phyloP scores from a whole-genome alignment of 192 early-diverging fungal genomes.

The Coemansia sp. region DNA sequence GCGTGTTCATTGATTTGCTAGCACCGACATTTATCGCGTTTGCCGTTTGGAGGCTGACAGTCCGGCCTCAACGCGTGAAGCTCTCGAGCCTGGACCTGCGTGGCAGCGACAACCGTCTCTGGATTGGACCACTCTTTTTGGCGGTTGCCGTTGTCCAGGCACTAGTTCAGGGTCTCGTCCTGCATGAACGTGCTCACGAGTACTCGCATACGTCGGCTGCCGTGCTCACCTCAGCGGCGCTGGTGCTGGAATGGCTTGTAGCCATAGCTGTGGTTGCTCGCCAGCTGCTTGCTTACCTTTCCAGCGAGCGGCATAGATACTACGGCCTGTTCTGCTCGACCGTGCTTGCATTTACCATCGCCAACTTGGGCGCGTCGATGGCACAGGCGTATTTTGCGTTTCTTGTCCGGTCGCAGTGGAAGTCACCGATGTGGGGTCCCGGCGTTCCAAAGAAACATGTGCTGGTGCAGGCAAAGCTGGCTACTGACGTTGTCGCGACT shows the following conservation, averaged over 20 bases:
- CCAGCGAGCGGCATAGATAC: conserved; percentile 3
- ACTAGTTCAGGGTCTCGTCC: conserved; percentile 2
- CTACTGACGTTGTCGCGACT: neutral
- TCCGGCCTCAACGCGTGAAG: neutral
- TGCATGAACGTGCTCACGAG: neutral
- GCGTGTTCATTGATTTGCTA: conserved; percentile 15
- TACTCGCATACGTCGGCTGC: neutral
- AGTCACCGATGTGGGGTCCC: conserved; percentile 6
- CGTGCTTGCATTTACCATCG: neutral
- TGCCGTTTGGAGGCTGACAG: conserved; percentile 10
- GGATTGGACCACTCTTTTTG: conserved; percentile 30
- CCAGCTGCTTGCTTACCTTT: conserved; percentile 10
- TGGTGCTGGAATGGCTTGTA: conserved; percentile 3
- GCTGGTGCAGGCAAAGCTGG: neutral
- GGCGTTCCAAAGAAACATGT: neutral
- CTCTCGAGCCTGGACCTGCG: neutral
- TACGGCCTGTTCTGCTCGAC: conserved; percentile 21
- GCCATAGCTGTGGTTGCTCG: neutral
- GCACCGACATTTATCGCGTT: conserved; percentile 1
- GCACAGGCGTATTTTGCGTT: conserved; percentile 20
- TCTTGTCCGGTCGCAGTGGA: conserved; percentile 15
- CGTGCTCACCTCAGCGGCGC: neutral
- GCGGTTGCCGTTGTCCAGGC: conserved; percentile 3
- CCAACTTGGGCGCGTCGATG: neutral
- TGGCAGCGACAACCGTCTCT: conserved; percentile 25